Evolutionary conservation across 2,329 filamentous ascomycete species (phyloP).

Genomic region (Ustulina deusta): DNA sequence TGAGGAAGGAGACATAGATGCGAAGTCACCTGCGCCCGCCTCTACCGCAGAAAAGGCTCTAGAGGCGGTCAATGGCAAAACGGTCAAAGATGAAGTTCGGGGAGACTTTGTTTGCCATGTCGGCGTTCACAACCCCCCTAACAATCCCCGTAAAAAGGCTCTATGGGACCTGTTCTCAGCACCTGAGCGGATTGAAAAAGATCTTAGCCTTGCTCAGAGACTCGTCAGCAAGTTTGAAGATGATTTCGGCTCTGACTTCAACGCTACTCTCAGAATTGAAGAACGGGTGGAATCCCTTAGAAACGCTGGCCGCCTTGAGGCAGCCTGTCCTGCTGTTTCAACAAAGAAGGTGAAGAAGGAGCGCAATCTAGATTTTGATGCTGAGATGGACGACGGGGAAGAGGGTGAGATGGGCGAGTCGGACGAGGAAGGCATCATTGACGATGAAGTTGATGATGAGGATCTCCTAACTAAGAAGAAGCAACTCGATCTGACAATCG

Average conservation of each 20-base stretch:
- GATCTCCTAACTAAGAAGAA: constrained; percentile 94
- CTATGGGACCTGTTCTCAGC: constrained; percentile 97
- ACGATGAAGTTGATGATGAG: constrained; percentile 90
- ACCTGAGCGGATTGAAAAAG: constrained; percentile 91
- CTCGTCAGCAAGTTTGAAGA: constrained; percentile 87
- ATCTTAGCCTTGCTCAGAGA: constrained; percentile 84
- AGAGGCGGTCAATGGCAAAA: constrained; percentile 96
- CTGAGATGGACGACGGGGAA: constrained; percentile 69
- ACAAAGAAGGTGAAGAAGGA: constrained; percentile 71
- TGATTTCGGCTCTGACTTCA: constrained; percentile 81
- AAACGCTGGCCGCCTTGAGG: constrained; percentile 80
- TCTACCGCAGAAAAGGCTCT: constrained; percentile 86
- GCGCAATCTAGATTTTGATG: constrained; percentile 70
- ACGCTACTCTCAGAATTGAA: constrained; percentile 84
- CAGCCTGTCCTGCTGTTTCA: constrained; percentile 63
- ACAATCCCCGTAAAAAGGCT: constrained; percentile 90
- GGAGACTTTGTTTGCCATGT: constrained; percentile 98
- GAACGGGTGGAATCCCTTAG: constrained; percentile 86
- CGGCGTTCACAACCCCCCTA: constrained; percentile 91
- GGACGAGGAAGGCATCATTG: constrained; percentile 80
- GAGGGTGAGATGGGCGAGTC: constrained; percentile 80
- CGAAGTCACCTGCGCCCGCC: constrained; percentile 60
- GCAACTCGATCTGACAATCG: constrained; percentile 92
- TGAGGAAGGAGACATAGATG: constrained; percentile 69
- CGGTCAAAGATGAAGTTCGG: constrained; percentile 91